phyloP scores from a whole-genome alignment of 257 asterid species.

The Nicotiana attenuata region DNA sequence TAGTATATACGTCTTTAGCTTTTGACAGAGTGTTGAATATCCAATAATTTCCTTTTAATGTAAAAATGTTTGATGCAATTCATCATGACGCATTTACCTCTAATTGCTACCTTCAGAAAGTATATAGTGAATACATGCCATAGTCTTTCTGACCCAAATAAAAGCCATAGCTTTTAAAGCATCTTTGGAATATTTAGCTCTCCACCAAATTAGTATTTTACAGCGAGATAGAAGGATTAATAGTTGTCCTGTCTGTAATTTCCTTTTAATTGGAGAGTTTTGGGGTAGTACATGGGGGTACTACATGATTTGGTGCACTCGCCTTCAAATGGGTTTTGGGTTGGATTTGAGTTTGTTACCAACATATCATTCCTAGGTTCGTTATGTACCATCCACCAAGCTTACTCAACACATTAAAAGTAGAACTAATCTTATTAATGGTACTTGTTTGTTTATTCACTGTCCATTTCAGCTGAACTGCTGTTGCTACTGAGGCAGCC shows the following conservation, averaged over 20 bases:
- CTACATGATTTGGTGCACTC: background rate
- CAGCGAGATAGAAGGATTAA: background rate
- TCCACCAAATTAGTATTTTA: background rate
- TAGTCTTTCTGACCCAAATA: background rate
- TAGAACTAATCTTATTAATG: background rate
- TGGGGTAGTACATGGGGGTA: background rate
- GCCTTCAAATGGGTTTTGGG: background rate
- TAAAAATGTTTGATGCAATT: background rate
- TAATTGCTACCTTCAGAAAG: constrained; percentile 1
- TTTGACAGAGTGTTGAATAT: background rate
- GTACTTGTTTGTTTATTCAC: background rate
- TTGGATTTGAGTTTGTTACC: background rate
- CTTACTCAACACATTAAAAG: background rate
- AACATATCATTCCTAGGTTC: background rate
- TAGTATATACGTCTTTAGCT: background rate
- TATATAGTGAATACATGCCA: background rate
- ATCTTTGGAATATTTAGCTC: background rate
- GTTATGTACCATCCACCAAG: background rate
- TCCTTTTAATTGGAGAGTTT: constrained; percentile 6
- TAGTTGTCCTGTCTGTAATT: background rate
- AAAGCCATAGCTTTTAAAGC: background rate
- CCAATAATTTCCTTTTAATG: background rate
- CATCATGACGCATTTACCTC: background rate
- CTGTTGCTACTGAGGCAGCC: background rate
- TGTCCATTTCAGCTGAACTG: background rate